These are phyloP conservation scores for Aphanoascus verrucosus DNA, from an alignment of 2,329 filamentous ascomycete genomes.

Conservation along the genomic window DNA sequence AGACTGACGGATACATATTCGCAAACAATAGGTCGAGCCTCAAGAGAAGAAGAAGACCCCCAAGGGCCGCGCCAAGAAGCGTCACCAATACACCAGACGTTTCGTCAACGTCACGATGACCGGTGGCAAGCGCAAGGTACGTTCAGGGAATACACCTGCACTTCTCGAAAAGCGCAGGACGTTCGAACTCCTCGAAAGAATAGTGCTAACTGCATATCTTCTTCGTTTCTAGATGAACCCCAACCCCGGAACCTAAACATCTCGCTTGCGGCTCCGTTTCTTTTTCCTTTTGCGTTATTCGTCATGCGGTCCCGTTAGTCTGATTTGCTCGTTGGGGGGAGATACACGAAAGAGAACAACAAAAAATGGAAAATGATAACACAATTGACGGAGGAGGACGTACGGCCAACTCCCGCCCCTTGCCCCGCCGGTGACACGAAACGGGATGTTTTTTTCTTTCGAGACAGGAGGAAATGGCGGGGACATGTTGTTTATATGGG, in stretches of 20 bases:
- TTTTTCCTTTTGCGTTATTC: slow-evolving; percentile 6
- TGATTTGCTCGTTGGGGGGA: slow-evolving; percentile 7
- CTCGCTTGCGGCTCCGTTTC: background rate
- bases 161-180: background rate
- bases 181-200: too few species aligned
- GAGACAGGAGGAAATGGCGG: background rate
- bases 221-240: slow-evolving; percentile 62
- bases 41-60: slow-evolving; percentile 95
- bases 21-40: slow-evolving; percentile 57
- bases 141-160: slow-evolving; percentile 19
- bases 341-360: background rate
- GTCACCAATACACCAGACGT: slow-evolving; percentile 88
- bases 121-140: slow-evolving; percentile 95
- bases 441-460: background rate
- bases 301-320: slow-evolving; percentile 9
- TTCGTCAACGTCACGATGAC: slow-evolving; percentile 98
- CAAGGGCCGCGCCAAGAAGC: slow-evolving; percentile 97
- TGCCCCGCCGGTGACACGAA: background rate
- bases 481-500: slow-evolving; percentile 4
- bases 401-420: background rate
- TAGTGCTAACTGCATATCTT: background rate
- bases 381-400: too few species aligned
- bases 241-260: slow-evolving; percentile 60
- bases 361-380: too few species aligned
- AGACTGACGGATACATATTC: background rate